phyloP scores from a whole-genome alignment of 148 eudicot genomes.

The Vaccinium vitisidaea region DNA sequence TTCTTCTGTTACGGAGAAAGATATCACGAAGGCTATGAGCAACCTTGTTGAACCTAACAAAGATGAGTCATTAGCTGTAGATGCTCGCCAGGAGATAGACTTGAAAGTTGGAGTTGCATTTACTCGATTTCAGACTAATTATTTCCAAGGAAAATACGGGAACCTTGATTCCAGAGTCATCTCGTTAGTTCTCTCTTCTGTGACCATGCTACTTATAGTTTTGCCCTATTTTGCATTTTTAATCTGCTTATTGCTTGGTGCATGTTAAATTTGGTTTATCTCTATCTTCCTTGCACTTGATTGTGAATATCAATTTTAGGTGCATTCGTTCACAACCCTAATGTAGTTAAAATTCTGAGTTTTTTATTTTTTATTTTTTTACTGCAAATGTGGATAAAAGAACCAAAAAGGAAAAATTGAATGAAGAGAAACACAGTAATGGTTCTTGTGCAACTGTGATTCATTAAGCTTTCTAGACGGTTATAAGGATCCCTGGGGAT shows the following conservation, averaged over 20 bases:
- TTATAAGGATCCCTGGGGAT: neutral
- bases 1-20: slow-evolving; percentile 89
- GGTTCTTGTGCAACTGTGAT: neutral
- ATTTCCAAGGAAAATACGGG: slow-evolving; percentile 95
- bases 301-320: neutral
- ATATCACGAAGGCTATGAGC: slow-evolving; percentile 76
- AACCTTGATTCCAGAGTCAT: slow-evolving; percentile 95
- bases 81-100: slow-evolving; percentile 98
- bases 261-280: neutral
- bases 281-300: neutral
- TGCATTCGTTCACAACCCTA: neutral
- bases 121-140: slow-evolving; percentile 85
- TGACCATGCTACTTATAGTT: slow-evolving; percentile 22
- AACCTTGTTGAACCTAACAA: slow-evolving; percentile 77
- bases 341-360: neutral
- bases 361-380: neutral
- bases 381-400: neutral
- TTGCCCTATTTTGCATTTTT: slow-evolving; percentile 13
- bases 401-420: neutral
- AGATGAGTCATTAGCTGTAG: slow-evolving; percentile 90
- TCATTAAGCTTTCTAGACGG: neutral
- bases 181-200: slow-evolving; percentile 62
- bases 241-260: slow-evolving; percentile 1
- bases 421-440: neutral
- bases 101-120: slow-evolving; percentile 98